Base-by-base conservation (phyloP, 2,329 filamentous ascomycete genomes). In the Fusarium torreyae region DNA sequence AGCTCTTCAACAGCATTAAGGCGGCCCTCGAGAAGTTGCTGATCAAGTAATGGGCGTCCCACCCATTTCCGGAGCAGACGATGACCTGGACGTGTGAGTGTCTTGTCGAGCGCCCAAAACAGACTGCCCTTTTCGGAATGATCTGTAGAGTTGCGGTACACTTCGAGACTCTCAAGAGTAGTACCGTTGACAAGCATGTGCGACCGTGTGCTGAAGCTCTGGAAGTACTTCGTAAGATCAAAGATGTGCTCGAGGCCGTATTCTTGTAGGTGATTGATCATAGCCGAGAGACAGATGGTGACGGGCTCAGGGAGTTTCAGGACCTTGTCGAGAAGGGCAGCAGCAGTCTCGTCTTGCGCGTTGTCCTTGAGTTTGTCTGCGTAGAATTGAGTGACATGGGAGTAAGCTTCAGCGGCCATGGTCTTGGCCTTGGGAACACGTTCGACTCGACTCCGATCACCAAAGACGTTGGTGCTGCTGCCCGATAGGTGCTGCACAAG, bases 161-260 rank as follows among this genome's bases (percentile, higher is more conserved):
- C 94, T 77, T 99, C 96, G 14, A 99, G 86, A 74, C 94, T 97
- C 49, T 94, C 95, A 38, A 99, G 83, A 0, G 95, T 98, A 56
- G 97, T 99, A 44, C 95, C 96, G 76, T 97, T 98, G 63, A 99
- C 84, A 6, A 98, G 85, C 96, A 99, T 98, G 76, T 98, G 94
- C 15, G 95, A 94, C 38, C 94, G 87, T 9, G 94, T 93, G 72
- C 93, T 97, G 81, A 99, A 99, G 3, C 94, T 94, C 72, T 97
- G 92, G 76, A 99, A 99, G 81, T 98, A 97, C 74, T 97, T 97
- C 3, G 96, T 98, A 43, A 99, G 83, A 75, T 97, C 92, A 73
- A 99, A 97, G 54, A 99, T 93, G 82, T 98, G 94, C 78, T 98
- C 92, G 20, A 99, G 85, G 1, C 94, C 94, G 77, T 98, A 99